phyloP scores from a whole-genome alignment of 345 rosid species.

The Cardamine resedifolia region DNA sequence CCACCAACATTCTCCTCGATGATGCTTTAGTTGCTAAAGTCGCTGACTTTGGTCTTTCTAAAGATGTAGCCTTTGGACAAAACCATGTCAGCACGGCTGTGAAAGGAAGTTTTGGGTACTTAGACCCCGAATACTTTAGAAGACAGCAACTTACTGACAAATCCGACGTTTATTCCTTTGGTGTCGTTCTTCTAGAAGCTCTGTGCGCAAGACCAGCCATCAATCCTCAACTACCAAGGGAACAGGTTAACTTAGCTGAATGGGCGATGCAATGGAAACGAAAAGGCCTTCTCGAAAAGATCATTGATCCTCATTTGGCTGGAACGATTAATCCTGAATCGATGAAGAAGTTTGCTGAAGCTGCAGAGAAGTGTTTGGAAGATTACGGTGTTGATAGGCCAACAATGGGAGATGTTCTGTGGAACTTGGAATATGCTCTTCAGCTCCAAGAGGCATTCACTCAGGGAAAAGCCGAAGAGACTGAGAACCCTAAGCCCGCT shows the following conservation, averaged over 20 bases:
- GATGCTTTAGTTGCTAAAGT: slow-evolving; percentile 80
- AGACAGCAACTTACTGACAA: slow-evolving; percentile 65
- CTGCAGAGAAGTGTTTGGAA: slow-evolving; percentile 45
- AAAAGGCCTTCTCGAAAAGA: slow-evolving; percentile 47
- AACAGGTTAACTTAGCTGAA: slow-evolving; percentile 67
- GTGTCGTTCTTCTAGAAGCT: slow-evolving; percentile 63
- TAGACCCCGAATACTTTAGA: slow-evolving; percentile 68
- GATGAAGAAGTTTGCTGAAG: slow-evolving; percentile 51
- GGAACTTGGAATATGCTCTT: slow-evolving; percentile 51
- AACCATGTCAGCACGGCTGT: slow-evolving; percentile 57
- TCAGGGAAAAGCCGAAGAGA: slow-evolving; percentile 54
- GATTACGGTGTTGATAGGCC: slow-evolving; percentile 45
- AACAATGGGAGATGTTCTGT: slow-evolving; percentile 44
- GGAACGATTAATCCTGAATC: slow-evolving; percentile 58
- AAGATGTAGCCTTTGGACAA: slow-evolving; percentile 71
- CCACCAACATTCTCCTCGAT: slow-evolving; percentile 76
- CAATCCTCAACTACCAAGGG: slow-evolving; percentile 61
- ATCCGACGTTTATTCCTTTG: slow-evolving; percentile 71
- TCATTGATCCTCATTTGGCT: slow-evolving; percentile 51
- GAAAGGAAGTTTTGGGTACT: slow-evolving; percentile 60
- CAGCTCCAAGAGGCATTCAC: slow-evolving; percentile 73
- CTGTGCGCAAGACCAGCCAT: slow-evolving; percentile 70
- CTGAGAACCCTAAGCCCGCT: slow-evolving; percentile 40
- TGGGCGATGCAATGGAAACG: slow-evolving; percentile 65
- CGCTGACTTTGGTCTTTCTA: slow-evolving; percentile 79